Evolutionary conservation across 2,329 filamentous ascomycete genomes (phyloP), one percentile per base, ranked within the genome.

Genomic region (Botrytis paeoniae): DNA sequence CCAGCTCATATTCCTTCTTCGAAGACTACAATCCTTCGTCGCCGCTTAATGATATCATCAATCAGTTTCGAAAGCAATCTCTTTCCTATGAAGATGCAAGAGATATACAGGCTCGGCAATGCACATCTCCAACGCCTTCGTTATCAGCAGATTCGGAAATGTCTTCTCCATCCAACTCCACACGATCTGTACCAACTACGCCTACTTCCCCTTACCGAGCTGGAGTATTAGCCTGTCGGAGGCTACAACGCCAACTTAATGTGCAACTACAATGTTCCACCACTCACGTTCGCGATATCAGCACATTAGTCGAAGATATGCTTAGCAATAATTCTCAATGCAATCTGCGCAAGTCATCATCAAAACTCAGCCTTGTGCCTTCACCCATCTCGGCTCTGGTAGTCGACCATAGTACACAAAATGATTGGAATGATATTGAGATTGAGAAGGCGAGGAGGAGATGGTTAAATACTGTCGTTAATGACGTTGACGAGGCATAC

Each of bases 211-310:
- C 70, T 16, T 43, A 57, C 14, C 39, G 62, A 3, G 54, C n/a
- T 3, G 65, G 61, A 6, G 32, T 70, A 5, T 39, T 62, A 60
- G 61, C 72, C n/a, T 74, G 72, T 45, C 71, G 75, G 12, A 65
- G 75, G 39, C 62, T 73, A 18, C 75, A 75, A 61, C 72, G 75
- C 25, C 75, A 76, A 43, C 22, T 76, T 22, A 75, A 76, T 39
- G 63, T 73, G 6, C 73, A 76, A 45, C 72, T 76, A 8, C 75
- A 75, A 57, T 71, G 48, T 43, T 75, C 68, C 35, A 64, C 41
- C 18, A 25, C 65, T 20, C 75, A 76, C 16, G 62, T 74, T 39
- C 71, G 70, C n/a, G 73, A 74, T 45, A 75, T 76, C 57, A 65
- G 63, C 14, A 60, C 48, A 6, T 48, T 76, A 7, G 72, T 76